These are phyloP conservation scores for Cardamine resedifolia DNA, from an alignment of 345 rosid species.

Conservation along the genomic window DNA sequence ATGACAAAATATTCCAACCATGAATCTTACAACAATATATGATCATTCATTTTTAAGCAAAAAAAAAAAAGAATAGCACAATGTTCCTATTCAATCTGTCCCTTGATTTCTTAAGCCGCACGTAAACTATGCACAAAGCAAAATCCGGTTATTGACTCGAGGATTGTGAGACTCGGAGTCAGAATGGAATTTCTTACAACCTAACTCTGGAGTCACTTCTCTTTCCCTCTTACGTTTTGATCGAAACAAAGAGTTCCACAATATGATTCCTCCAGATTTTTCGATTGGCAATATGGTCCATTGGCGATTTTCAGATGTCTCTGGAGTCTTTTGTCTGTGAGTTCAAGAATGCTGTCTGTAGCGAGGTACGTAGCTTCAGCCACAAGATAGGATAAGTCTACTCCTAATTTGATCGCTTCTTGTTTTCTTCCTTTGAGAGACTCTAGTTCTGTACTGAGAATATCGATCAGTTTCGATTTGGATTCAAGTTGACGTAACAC, in stretches of 20 bases:
- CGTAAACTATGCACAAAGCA: background rate
- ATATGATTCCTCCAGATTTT: background rate
- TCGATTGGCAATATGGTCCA: too few species aligned
- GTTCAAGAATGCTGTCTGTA: too few species aligned
- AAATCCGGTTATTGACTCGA: background rate
- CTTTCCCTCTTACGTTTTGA: background rate
- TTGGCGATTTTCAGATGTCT: too few species aligned
- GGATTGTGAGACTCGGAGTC: background rate
- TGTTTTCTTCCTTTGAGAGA: background rate
- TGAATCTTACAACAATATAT: background rate
- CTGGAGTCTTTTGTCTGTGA: too few species aligned
- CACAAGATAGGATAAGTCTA: background rate
- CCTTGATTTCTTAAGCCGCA: background rate
- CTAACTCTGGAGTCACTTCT: background rate
- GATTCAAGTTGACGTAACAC: too few species aligned
- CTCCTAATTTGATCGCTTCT: background rate
- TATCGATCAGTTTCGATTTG: background rate
- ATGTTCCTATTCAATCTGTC: too few species aligned
- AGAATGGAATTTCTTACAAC: background rate
- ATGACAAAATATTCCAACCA: too few species aligned
- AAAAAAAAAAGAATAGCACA: too few species aligned
- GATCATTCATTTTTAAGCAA: background rate
- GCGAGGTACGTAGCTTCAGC: too few species aligned
- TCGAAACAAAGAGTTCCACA: background rate
- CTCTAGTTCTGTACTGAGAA: background rate